Base-by-base conservation (phyloP, 306 rosid species). In the Morella rubra region DNA sequence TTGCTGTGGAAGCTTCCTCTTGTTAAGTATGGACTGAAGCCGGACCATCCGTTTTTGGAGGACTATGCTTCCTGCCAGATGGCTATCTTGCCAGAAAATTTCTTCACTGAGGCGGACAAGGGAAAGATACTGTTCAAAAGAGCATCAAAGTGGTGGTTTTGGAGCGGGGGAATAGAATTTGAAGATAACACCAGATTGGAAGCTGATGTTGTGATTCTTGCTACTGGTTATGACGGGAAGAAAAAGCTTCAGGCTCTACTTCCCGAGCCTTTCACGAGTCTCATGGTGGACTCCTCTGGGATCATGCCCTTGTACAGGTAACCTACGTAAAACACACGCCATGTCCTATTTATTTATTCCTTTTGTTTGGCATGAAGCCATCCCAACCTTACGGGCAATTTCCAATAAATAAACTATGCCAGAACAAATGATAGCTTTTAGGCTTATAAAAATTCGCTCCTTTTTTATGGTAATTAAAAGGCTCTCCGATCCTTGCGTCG, bases 1-100 rank as follows among this genome's bases (percentile, higher is more conserved):
- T 77, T 87, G 65, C 27, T 60, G 79, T 86, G 91, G 94, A 86
- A 87, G 82, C 85, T 84, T 54, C 91, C 94, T 24, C 69, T 90
- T 6, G 81, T 19, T 55, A 90, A 87, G 72, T 87, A 87, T 20
- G 91, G 89, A 18, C 85, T 90, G 5, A 87, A 79, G 70, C 94
- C 90, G 14, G 89, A 87, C 3, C 94, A 87, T 18, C 84, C 87
- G 13, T 87, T 90, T 83, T 85, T 77, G 83, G 95, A 90, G 83
- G 90, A 87, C 81, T 90, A 84, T 22, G 91, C 90, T 22, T 86
- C 91, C 14, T 87, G 95, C 62, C 94, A 87, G 77, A 90, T 90
- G 95, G 90, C 95, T 6, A 88, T 88, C 22, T 82, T 88, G 86
- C 96, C 92, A 0, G 86, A 85, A 32, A 83, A 78, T 64, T 90